Evolutionary conservation across 441 rosid species (phyloP).

Genomic region (Euphorbia schlechtendalii): DNA sequence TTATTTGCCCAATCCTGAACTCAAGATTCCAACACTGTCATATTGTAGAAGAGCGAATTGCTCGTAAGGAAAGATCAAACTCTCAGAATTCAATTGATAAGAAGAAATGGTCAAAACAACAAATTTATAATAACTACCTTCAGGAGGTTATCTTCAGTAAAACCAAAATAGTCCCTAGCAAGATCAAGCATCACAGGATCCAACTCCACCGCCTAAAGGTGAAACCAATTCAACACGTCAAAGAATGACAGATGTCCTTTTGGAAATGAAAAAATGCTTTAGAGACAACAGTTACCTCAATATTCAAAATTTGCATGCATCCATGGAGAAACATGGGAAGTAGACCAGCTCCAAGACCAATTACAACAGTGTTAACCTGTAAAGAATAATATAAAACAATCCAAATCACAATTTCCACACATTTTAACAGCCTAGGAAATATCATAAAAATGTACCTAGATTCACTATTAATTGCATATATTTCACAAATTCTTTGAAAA

Average conservation of each 20-base stretch:
- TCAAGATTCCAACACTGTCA: neutral
- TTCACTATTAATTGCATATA: neutral
- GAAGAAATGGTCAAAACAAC: neutral
- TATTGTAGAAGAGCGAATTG: neutral
- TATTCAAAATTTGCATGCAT: constrained; percentile 48
- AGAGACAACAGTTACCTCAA: constrained; percentile 49
- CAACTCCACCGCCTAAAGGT: constrained; percentile 75
- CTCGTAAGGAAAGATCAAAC: neutral
- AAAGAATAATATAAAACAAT: constrained; percentile 13
- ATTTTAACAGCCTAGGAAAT: neutral
- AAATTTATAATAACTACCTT: constrained; percentile 40
- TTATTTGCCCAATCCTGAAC: neutral
- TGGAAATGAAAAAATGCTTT: neutral
- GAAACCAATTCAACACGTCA: constrained; percentile 5
- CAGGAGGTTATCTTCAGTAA: constrained; percentile 46
- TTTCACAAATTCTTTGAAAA: neutral
- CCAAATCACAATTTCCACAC: neutral
- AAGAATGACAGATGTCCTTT: constrained; percentile 4
- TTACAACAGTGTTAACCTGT: constrained; percentile 70
- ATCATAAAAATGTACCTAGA: neutral
- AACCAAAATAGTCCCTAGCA: constrained; percentile 69
- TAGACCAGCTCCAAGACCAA: constrained; percentile 95
- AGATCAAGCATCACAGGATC: constrained; percentile 54
- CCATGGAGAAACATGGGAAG: constrained; percentile 92
- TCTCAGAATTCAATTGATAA: neutral